phyloP scores from a whole-genome alignment of 2,329 filamentous ascomycete species.

The Stachybotrys chlorohalonatus region DNA sequence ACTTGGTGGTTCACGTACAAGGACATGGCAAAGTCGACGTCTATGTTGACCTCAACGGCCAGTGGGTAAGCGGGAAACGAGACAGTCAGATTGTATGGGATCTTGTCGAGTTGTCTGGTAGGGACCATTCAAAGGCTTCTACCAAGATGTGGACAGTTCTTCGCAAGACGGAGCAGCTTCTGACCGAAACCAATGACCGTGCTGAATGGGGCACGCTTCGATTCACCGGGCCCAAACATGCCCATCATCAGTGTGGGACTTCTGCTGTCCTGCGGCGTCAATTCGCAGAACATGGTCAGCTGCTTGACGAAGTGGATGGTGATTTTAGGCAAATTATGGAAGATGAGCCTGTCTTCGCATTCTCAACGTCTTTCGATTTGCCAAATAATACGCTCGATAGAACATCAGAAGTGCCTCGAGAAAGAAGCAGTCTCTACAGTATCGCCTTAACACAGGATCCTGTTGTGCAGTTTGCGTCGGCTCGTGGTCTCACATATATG shows the following conservation, averaged over 20 bases:
- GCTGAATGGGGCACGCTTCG: conserved; percentile 78
- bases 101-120: conserved; percentile 20
- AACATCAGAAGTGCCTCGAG: background rate
- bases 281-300: conserved; percentile 58
- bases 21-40: conserved; percentile 56
- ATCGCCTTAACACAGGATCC: conserved; percentile 70
- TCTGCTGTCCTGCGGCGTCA: conserved; percentile 55
- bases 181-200: conserved; percentile 65
- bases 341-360: conserved; percentile 74
- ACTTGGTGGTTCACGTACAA: conserved; percentile 61
- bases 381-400: conserved; percentile 9
- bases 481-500: conserved; percentile 69
- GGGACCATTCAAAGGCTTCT: conserved; percentile 16
- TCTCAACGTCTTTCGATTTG: conserved; percentile 55
- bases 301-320: conserved; percentile 59
- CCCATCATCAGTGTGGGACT: conserved; percentile 61
- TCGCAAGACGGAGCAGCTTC: conserved; percentile 52
- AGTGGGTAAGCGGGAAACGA: conserved; percentile 74
- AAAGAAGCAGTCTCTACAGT: conserved; percentile 58
- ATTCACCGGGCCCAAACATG: conserved; percentile 62
- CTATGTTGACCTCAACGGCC: conserved; percentile 62
- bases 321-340: conserved; percentile 63
- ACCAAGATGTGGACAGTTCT: conserved; percentile 61
- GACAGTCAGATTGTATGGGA: conserved; percentile 64
- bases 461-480: conserved; percentile 69